A percentile compares a stretch with the other conserved stretches of the same genome.
Evolutionary conservation across 129 eudicot species (phyloP).

Genomic region (Erigeron canadensis): DNA sequence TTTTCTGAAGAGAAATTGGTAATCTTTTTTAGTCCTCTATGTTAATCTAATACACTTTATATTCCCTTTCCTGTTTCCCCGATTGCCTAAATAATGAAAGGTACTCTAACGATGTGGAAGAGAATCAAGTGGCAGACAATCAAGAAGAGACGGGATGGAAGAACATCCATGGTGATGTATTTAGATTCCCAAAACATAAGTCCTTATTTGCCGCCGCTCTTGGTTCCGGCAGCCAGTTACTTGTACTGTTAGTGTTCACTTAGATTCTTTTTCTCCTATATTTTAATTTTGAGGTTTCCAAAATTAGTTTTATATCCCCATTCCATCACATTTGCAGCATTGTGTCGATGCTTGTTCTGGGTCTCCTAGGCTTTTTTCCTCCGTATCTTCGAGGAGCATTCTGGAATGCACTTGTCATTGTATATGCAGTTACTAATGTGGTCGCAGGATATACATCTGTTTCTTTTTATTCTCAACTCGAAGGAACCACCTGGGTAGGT

Average conservation of each 20-base stretch:
- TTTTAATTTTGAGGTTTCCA: background rate
- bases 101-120: constrained; percentile 61
- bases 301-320: background rate
- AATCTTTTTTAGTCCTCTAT: background rate
- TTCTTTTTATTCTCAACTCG: constrained; percentile 70
- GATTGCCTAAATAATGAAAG: constrained; percentile 31
- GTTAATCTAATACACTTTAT: background rate
- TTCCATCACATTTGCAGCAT: constrained; percentile 41
- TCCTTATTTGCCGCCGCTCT: constrained; percentile 67
- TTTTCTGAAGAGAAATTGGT: no score
- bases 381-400: constrained; percentile 62
- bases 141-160: constrained; percentile 83
- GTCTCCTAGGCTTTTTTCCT: constrained; percentile 42
- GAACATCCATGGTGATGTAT: constrained; percentile 77
- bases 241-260: constrained; percentile 49
- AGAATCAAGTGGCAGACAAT: constrained; percentile 36
- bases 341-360: constrained; percentile 47
- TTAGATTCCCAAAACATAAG: constrained; percentile 65
- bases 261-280: background rate
- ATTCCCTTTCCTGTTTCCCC: background rate
- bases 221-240: constrained; percentile 70
- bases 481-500: constrained; percentile 73
- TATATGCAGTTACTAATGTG: constrained; percentile 57
- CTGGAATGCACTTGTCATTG: constrained; percentile 56
- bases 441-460: constrained; percentile 73